Evolutionary conservation across 202 grass and related monocot species (phyloP), one percentile per base, ranked within the genome.

Genomic region (Setaria italica): DNA sequence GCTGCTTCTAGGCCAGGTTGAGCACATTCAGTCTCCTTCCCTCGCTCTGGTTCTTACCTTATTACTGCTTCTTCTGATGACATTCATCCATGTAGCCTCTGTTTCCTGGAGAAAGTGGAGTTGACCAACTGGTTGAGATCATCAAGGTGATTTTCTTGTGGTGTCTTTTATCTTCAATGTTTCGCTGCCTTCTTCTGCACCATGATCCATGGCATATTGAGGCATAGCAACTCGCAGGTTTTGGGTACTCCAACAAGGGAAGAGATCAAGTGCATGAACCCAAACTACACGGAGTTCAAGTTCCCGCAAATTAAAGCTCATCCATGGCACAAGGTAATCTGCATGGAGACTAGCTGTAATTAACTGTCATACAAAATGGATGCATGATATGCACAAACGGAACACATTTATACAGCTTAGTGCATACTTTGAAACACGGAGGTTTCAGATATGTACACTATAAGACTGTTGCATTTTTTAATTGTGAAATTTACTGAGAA

Each of bases 211-310:
- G 25, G 25, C 75, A 84, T 77, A 80, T 89, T 89, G 70, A 79
- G 16, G 62, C 48, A 62, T 88, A 63, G 21, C 72, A 41, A 74
- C 42, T 25, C 90, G 68, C 82, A 98, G 93, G 96, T 98, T 84
- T 91, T 98, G 83, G 95, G 96, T 84, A 98, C 96, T 88, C 96
- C 96, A 77, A 95, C 93, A 86, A 98, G 96, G 74, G 96, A 98
- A 92, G 96, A 98, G 89, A 98, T 98, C 88, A 98, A 98, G 80
- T 95, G 96, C 86, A 95, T 98, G 96, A 98, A 98, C 85, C 96
- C 96, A 89, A 95, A 95, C 58, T 98, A 98, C 84, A 98, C 86
- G 0, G 93, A 98, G 76, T 98, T 95, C 90, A 98, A 98, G 84
- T 98, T 98, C 79, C 95, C 95, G 0, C 95, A 98, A 86, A 98